Conservation (phyloP, 2,329 filamentous ascomycete genomes). For the Aspergillus tanneri region DNA sequence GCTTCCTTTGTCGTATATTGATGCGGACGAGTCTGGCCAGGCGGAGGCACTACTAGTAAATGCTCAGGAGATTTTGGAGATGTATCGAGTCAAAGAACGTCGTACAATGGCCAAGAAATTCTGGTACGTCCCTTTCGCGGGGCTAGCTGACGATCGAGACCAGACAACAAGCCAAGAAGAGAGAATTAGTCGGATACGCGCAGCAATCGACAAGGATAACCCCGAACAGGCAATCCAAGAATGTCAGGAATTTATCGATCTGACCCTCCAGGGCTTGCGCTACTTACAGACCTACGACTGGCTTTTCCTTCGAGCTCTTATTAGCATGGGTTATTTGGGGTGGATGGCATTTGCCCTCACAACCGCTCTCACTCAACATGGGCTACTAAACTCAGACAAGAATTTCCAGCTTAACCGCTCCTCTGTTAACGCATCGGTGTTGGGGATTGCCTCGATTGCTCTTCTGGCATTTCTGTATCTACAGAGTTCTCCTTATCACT, state of each 20-base stretch:
- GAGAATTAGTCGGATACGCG: slow-evolving; percentile 66
- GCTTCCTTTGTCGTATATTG: slow-evolving; percentile 78
- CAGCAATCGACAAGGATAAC: slow-evolving; percentile 63
- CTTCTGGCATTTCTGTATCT: slow-evolving; percentile 77
- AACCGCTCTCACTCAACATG: slow-evolving; percentile 82
- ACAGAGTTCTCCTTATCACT: slow-evolving; percentile 75
- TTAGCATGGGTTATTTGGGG: slow-evolving; percentile 87
- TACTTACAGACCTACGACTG: slow-evolving; percentile 99
- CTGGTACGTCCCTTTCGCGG: slow-evolving; percentile 72
- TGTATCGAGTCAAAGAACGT: slow-evolving; percentile 92
- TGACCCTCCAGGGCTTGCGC: slow-evolving; percentile 76
- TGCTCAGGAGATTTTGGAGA: slow-evolving; percentile 82
- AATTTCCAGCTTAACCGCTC: slow-evolving; percentile 66
- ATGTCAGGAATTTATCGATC: slow-evolving; percentile 72
- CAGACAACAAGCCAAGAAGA: slow-evolving; percentile 62
- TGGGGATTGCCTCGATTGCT: slow-evolving; percentile 71
- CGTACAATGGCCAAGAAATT: slow-evolving; percentile 74
- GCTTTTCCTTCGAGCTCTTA: slow-evolving; percentile 85
- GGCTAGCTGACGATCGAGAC: slow-evolving; percentile 63
- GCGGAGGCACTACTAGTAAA: slow-evolving; percentile 83
- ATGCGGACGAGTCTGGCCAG: slow-evolving; percentile 71
- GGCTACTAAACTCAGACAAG: slow-evolving; percentile 70
- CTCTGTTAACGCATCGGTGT: slow-evolving; percentile 59
- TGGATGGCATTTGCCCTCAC: slow-evolving; percentile 94
- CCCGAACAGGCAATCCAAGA: slow-evolving; percentile 77